phyloP scores from a whole-genome alignment of 208 protist species.

The Giardia duodenalis region DNA sequence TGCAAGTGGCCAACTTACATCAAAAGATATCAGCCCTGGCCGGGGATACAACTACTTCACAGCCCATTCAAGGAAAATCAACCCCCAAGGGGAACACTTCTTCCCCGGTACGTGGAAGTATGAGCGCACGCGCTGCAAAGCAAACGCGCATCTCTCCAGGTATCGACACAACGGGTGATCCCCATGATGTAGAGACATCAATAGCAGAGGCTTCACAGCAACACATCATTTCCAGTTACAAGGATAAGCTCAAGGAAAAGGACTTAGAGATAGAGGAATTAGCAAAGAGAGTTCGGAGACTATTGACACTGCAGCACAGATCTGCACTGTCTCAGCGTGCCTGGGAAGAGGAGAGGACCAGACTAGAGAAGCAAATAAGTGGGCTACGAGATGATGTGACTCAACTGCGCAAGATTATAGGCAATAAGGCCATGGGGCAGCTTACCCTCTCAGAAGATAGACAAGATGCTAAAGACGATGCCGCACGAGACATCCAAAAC shows the following conservation, averaged over 20 bases:
- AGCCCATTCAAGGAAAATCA: background rate
- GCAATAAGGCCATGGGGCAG: no score
- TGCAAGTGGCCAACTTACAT: background rate
- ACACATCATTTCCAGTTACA: background rate
- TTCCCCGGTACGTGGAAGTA: background rate
- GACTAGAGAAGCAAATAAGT: background rate
- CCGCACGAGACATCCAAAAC: background rate
- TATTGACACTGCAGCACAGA: slow-evolving; percentile 18
- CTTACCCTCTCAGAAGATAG: background rate
- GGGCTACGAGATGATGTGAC: background rate
- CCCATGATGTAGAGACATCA: background rate
- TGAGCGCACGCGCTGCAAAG: background rate
- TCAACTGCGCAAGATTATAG: slow-evolving; percentile 14
- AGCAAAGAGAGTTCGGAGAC: background rate
- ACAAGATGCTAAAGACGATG: background rate
- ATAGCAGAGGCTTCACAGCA: background rate
- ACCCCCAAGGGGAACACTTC: background rate
- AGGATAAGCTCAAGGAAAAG: slow-evolving; percentile 25
- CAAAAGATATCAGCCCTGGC: background rate
- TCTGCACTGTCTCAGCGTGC: background rate
- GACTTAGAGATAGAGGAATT: slow-evolving; percentile 27
- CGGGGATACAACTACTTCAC: background rate
- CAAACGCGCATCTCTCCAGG: background rate
- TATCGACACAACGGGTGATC: background rate
- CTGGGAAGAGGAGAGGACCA: background rate